Conservation (phyloP, 495 filamentous ascomycete species). For the Penicillium canescens region DNA sequence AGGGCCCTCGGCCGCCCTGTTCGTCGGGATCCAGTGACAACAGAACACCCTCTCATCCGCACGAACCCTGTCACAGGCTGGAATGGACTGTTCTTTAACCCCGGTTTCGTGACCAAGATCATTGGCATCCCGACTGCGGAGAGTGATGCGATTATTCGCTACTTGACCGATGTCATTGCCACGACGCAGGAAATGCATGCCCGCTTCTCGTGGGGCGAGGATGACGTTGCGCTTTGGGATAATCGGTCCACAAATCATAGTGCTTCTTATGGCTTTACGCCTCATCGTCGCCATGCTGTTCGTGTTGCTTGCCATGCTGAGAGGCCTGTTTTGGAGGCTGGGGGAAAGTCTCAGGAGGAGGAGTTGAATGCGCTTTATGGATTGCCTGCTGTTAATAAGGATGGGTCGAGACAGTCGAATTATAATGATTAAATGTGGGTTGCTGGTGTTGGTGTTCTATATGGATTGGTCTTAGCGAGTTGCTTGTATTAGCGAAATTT, state of each 20-base stretch:
- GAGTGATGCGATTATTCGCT: constrained; percentile 63
- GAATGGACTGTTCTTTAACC: constrained; percentile 76
- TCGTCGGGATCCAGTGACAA: constrained; percentile 64
- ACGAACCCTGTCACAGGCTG: constrained; percentile 74
- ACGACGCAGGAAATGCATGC: constrained; percentile 68
- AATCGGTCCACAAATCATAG: constrained; percentile 65
- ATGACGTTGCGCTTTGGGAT: constrained; percentile 76
- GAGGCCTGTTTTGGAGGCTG: constrained; percentile 51
- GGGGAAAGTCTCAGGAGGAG: constrained; percentile 60
- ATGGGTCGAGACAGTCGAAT: constrained; percentile 60
- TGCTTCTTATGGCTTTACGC: constrained; percentile 61
- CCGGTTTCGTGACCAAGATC: constrained; percentile 74
- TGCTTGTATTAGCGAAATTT: no score
- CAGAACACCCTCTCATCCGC: constrained; percentile 70
- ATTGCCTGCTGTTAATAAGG: constrained; percentile 56
- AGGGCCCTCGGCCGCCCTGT: constrained; percentile 60
- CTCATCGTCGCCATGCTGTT: constrained; percentile 62
- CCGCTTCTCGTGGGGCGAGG: constrained; percentile 68
- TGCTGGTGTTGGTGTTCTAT: constrained; percentile 1
- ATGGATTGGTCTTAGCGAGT: no score
- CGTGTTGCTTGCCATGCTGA: constrained; percentile 62
- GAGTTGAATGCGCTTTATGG: constrained; percentile 50
- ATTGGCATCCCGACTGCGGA: constrained; percentile 66
- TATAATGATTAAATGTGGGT: constrained; percentile 56
- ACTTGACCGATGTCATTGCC: constrained; percentile 64